Base-by-base conservation (phyloP, 2,329 filamentous ascomycete genomes). In the Westerdykella aurantiaca region DNA sequence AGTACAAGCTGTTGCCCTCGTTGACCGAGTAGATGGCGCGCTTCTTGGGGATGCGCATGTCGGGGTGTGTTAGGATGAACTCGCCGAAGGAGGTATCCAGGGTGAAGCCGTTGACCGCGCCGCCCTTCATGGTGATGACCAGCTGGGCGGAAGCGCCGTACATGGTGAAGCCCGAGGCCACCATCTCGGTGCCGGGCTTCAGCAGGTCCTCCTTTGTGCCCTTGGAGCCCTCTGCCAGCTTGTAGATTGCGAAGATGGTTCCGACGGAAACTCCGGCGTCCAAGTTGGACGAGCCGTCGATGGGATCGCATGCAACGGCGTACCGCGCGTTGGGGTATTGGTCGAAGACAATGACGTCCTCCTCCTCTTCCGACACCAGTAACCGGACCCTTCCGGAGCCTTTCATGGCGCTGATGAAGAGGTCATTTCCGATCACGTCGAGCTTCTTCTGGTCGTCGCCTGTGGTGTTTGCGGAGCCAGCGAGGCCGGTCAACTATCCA, bases 401-500 rank as follows among this genome's bases (percentile, higher is more conserved):
- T 57, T 81, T 82, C 93, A 98, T 97, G 51, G 90, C 87, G 49
- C 88, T 84, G 64, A 98, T 87, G 75, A 98, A 98, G 60, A 98
- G 79, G 68, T 98, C 93, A 69, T 98, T 97, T 68, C 90, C 91
- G 66, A 98, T 97, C 47, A 98, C 91, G 68, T 98, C 93, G 50
- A 98, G 87, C 76, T 98, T 98, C 82, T 98, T 98, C 71, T 98
- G 93, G 68, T 97, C 93, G 70, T 98, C 93, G 53, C 93, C 93
- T 3, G 93, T 97, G 42, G 79, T 88, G 73, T 98, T 98, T 55
- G 89, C 88, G 48, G 91, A 93, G 47, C 93, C 93, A 50, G 93
- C 93, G 39, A 98, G 82, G 49, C 93, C 93, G 41, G 88, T 94
- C 49, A 98, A 81, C 72, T 77, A 43, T 10, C 17, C 2, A n/a